Conservation (phyloP, 2,329 filamentous ascomycete genomes). For the Apiospora pterosperma region DNA sequence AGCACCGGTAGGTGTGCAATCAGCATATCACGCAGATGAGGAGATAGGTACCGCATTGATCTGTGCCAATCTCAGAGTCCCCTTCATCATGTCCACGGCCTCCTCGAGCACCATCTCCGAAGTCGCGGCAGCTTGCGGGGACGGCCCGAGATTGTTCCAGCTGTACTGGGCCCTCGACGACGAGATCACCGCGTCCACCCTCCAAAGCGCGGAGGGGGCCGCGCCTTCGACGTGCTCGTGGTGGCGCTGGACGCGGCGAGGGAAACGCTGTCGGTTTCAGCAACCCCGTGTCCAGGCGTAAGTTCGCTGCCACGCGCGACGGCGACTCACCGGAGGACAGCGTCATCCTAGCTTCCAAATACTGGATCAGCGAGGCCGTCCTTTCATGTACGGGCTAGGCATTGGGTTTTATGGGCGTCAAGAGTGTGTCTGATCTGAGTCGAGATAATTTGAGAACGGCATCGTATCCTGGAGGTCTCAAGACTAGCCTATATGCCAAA, state of each 20-base stretch:
- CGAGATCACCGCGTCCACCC: conserved; percentile 60
- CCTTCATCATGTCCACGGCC: conserved; percentile 67
- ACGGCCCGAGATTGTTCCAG: conserved; percentile 66
- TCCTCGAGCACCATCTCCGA: conserved; percentile 63
- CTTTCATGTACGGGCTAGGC: conserved; percentile 51
- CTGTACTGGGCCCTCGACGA: conserved; percentile 71
- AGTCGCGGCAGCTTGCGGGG: conserved; percentile 54
- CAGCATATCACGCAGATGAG: conserved; percentile 61
- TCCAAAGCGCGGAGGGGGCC: conserved; percentile 56
- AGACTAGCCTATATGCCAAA: conserved; percentile 23
- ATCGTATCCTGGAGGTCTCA: conserved; percentile 30
- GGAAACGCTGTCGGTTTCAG: conserved; percentile 62
- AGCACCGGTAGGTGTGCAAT: conserved; percentile 68
- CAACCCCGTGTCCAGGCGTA: conserved; percentile 62
- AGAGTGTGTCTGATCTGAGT: conserved; percentile 35
- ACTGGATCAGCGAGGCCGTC: conserved; percentile 50
- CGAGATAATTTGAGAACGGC: conserved; percentile 29
- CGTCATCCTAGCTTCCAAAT: conserved; percentile 42
- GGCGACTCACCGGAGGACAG: conserved; percentile 46
- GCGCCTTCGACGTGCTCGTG: conserved; percentile 65
- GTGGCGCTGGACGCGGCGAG: conserved; percentile 71
- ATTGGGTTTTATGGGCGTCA: conserved; percentile 52
- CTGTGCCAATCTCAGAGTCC: conserved; percentile 57
- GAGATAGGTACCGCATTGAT: conserved; percentile 63
- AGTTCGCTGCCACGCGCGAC: conserved; percentile 48